Evolutionary conservation across 805 yeast genomes (phyloP).

Genomic region (Candida easanensis): DNA sequence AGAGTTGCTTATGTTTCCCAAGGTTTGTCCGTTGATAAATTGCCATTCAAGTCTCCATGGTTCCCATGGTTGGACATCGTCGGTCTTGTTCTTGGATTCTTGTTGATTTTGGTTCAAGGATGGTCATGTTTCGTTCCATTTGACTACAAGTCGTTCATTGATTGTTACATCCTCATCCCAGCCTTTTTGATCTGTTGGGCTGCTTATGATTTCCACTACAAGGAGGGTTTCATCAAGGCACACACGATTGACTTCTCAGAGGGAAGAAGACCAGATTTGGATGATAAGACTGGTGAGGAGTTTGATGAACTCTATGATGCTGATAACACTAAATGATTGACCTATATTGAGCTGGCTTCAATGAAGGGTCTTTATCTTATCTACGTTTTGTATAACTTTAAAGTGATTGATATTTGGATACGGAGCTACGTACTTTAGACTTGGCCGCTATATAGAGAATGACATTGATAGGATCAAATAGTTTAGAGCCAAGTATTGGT

Average conservation of each 20-base stretch:
- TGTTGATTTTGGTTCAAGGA: slow-evolving; percentile 45
- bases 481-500: too few relatives aligned
- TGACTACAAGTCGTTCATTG: slow-evolving; percentile 48
- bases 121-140: slow-evolving; percentile 50
- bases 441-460: too few relatives aligned
- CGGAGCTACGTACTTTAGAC: too few relatives aligned
- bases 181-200: slow-evolving; percentile 46
- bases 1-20: slow-evolving; percentile 60
- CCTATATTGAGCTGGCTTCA: too few relatives aligned
- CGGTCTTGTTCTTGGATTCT: slow-evolving; percentile 36
- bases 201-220: slow-evolving; percentile 37
- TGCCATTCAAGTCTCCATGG: slow-evolving; percentile 68
- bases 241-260: slow-evolving; percentile 45
- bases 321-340: too few relatives aligned
- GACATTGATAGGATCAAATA: too few relatives aligned
- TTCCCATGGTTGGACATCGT: slow-evolving; percentile 40
- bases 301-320: neutral
- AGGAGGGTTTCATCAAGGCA: slow-evolving; percentile 37
- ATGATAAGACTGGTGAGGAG: slow-evolving; percentile 12
- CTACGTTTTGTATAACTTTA: too few relatives aligned
- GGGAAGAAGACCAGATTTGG: slow-evolving; percentile 45
- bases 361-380: too few relatives aligned
- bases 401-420: too few relatives aligned
- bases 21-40: slow-evolving; percentile 57
- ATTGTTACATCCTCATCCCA: slow-evolving; percentile 63